phyloP scores from a whole-genome alignment of 2,329 filamentous ascomycete species.

The Escovopsis sp. region DNA sequence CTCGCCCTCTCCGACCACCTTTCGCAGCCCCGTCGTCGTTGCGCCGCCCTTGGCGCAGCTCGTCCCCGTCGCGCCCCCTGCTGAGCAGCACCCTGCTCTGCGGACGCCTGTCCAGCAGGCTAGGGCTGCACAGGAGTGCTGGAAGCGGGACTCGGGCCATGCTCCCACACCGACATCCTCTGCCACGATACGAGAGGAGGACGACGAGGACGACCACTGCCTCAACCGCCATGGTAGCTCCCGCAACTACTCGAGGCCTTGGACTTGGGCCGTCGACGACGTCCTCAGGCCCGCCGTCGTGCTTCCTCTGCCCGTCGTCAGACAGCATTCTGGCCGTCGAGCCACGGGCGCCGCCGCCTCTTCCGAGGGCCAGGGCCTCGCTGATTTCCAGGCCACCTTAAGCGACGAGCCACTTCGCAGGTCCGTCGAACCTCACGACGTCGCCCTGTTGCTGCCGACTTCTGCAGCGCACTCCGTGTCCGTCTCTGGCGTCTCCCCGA shows the following conservation, averaged over 20 bases:
- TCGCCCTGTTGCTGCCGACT: too few species aligned
- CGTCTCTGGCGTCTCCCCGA: too few species aligned
- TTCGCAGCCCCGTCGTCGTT: slow-evolving; percentile 17
- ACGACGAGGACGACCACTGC: slow-evolving; percentile 22
- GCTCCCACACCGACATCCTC: slow-evolving; percentile 24
- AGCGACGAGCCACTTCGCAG: too few species aligned
- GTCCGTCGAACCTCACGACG: too few species aligned
- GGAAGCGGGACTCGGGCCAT: slow-evolving; percentile 42
- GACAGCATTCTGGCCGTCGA: slow-evolving; percentile 4
- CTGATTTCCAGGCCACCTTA: too few species aligned
- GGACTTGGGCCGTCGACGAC: neutral
- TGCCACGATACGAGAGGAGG: slow-evolving; percentile 24
- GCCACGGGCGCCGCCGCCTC: neutral
- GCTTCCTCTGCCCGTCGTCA: slow-evolving; percentile 1
- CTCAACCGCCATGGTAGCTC: too few species aligned
- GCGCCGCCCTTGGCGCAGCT: slow-evolving; percentile 11
- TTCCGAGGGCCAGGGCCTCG: too few species aligned
- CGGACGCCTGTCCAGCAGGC: slow-evolving; percentile 14
- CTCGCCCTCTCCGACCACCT: slow-evolving; percentile 6
- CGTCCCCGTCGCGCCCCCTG: slow-evolving; percentile 25
- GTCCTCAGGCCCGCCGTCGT: neutral
- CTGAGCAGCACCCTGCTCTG: slow-evolving; percentile 39
- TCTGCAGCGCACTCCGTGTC: too few species aligned
- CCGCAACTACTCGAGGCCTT: neutral
- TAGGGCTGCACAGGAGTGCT: slow-evolving; percentile 21